Percentiles rank a stretch among this genome's conserved stretches.
These are phyloP conservation scores for Ogataea siamensis DNA, from an alignment of 805 yeast genomes.

Conservation along the genomic window DNA sequence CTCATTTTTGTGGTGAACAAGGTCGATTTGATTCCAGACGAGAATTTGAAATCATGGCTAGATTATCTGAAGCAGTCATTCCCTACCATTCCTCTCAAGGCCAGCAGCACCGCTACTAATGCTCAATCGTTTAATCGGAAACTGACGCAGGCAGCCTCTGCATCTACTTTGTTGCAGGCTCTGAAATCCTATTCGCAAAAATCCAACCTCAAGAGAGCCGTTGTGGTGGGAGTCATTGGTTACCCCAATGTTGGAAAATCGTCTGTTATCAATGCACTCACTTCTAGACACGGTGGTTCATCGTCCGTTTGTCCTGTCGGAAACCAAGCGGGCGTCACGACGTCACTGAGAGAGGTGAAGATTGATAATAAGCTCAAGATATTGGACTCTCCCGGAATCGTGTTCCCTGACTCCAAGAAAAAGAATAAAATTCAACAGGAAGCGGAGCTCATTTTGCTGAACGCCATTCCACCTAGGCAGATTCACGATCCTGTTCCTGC, in stretches of 20 bases:
- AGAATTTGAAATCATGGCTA: conserved; percentile 81
- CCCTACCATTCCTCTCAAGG: conserved; percentile 89
- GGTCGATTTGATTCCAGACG: conserved; percentile 88
- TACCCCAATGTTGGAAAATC: conserved; percentile 98
- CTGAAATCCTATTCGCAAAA: conserved; percentile 83
- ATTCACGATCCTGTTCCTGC: conserved; percentile 84
- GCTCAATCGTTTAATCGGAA: conserved; percentile 69
- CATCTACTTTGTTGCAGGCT: conserved; percentile 71
- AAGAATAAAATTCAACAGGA: conserved; percentile 58
- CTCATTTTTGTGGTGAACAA: conserved; percentile 85
- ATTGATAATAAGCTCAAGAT: conserved; percentile 85
- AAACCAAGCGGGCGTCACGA: conserved; percentile 96
- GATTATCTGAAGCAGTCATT: conserved; percentile 73
- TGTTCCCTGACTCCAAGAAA: conserved; percentile 67
- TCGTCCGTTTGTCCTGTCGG: conserved; percentile 91
- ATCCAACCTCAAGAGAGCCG: conserved; percentile 82
- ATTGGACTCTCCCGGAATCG: conserved; percentile 96
- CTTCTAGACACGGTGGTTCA: conserved; percentile 71
- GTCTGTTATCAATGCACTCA: conserved; percentile 85
- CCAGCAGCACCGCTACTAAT: conserved; percentile 71
- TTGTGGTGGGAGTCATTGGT: conserved; percentile 93
- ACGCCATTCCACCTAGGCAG: conserved; percentile 86
- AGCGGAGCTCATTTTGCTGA: conserved; percentile 84
- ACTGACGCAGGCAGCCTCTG: conserved; percentile 67
- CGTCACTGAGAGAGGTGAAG: conserved; percentile 86